Percentiles rank a stretch among this genome's conserved stretches.
These are phyloP conservation scores for Rhodotorula sp. DNA, from an alignment of 1,284 basidiomycete genomes.

Conservation along the genomic window DNA sequence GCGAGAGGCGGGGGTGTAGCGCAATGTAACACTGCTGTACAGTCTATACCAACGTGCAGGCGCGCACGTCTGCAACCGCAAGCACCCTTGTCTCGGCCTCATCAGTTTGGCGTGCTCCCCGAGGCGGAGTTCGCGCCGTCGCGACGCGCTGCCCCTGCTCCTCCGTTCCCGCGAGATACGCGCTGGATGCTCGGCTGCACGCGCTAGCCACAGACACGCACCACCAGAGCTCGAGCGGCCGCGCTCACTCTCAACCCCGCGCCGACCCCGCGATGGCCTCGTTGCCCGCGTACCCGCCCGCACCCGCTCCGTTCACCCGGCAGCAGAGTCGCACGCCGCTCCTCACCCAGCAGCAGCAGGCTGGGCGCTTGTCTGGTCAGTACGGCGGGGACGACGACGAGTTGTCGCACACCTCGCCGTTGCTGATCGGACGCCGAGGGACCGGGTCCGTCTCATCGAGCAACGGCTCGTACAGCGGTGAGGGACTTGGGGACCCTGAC, in stretches of 20 bases:
- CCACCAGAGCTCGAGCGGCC: not conserved
- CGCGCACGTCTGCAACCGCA: too few relatives aligned
- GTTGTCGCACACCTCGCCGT: not conserved
- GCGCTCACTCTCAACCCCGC: not conserved
- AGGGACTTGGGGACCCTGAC: too few relatives aligned
- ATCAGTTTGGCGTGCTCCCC: too few relatives aligned
- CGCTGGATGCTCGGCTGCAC: too few relatives aligned
- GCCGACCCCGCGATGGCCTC: not conserved
- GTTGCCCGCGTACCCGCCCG: not conserved
- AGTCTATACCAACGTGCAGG: too few relatives aligned
- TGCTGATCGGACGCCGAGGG: not conserved
- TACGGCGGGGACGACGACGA: not conserved
- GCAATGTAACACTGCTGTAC: too few relatives aligned
- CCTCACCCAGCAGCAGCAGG: not conserved
- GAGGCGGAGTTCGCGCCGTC: too few relatives aligned
- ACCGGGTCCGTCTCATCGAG: not conserved
- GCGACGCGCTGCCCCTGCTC: too few relatives aligned
- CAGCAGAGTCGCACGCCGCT: not conserved
- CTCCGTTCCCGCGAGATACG: too few relatives aligned
- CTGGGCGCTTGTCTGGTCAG: not conserved
- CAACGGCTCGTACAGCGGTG: not conserved
- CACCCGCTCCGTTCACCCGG: not conserved
- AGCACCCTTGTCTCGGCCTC: too few relatives aligned
- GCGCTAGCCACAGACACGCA: too few relatives aligned
- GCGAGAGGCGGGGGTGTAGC: too few relatives aligned